A percentile compares a stretch with the other conserved stretches of the same genome.
phyloP scores from a whole-genome alignment of 23 red algal genomes.

The Pyropia yezoensis region DNA sequence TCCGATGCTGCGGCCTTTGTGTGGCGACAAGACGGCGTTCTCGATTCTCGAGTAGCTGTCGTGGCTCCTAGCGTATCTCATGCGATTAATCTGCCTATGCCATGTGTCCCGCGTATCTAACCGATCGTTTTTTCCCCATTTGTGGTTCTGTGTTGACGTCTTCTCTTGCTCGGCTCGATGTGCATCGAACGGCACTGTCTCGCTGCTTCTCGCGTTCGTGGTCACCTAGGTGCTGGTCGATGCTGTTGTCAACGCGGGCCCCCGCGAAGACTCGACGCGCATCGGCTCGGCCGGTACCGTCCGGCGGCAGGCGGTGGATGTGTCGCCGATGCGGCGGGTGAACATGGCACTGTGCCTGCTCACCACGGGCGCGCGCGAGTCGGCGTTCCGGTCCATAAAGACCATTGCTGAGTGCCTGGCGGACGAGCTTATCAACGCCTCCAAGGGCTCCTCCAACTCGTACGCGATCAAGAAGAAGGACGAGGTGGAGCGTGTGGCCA shows the following conservation, averaged over 20 bases:
- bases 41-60: too few relatives aligned
- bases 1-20: too few relatives aligned
- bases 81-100: too few relatives aligned
- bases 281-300: slow-evolving; percentile 98
- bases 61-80: too few relatives aligned
- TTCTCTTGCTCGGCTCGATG: too few relatives aligned
- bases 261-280: slow-evolving; percentile 95
- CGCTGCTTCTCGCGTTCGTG: too few relatives aligned
- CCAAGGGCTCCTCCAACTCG: slow-evolving; percentile 95
- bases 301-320: slow-evolving; percentile 97
- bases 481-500: slow-evolving; percentile 98
- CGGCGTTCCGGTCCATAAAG: slow-evolving; percentile 96
- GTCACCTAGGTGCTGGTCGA: slow-evolving; percentile 66
- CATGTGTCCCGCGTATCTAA: too few relatives aligned
- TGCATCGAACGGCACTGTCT: too few relatives aligned
- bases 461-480: slow-evolving; percentile 99
- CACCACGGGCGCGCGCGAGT: slow-evolving; percentile 93
- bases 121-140: too few relatives aligned
- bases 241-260: slow-evolving; percentile 95
- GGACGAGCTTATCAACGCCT: slow-evolving; percentile 98
- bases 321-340: slow-evolving; percentile 94
- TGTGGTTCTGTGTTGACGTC: too few relatives aligned
- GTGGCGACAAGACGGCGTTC: too few relatives aligned
- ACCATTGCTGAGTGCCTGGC: slow-evolving; percentile 99
- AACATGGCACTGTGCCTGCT: slow-evolving; percentile 93